phyloP scores from a whole-genome alignment of 2,329 filamentous ascomycete species.

The Blumeriella jaapii region DNA sequence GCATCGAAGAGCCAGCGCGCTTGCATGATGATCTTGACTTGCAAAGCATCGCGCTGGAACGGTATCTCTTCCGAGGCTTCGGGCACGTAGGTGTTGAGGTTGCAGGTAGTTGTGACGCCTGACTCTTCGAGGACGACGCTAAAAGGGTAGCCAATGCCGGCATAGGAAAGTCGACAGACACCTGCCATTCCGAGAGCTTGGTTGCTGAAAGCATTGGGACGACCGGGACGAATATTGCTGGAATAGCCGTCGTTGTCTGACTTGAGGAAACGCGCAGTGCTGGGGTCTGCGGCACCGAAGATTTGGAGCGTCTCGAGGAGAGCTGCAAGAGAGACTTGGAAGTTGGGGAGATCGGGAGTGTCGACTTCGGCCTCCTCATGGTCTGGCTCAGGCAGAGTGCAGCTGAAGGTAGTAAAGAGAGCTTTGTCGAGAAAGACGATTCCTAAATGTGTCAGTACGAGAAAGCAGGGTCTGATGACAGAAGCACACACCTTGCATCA shows the following conservation, averaged over 20 bases:
- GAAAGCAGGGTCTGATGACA: neutral
- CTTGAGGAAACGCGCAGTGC: constrained; percentile 41
- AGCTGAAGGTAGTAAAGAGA: constrained; percentile 77
- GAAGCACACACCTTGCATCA: constrained; percentile 68
- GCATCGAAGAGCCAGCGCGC: constrained; percentile 61
- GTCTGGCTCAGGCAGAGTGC: constrained; percentile 39
- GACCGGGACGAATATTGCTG: constrained; percentile 49
- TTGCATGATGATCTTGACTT: constrained; percentile 93
- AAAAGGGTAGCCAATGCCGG: constrained; percentile 62
- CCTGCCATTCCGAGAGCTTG: constrained; percentile 74
- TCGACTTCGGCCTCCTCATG: constrained; percentile 31
- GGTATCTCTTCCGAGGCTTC: constrained; percentile 72
- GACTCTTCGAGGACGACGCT: constrained; percentile 78
- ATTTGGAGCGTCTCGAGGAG: constrained; percentile 93
- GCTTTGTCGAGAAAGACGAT: constrained; percentile 77
- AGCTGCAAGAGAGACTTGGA: constrained; percentile 78
- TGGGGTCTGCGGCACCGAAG: constrained; percentile 70
- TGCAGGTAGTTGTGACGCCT: constrained; percentile 79
- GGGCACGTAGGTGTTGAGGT: constrained; percentile 77
- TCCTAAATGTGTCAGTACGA: constrained; percentile 32
- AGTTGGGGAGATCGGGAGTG: constrained; percentile 45
- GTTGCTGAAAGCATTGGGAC: constrained; percentile 68
- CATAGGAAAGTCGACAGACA: constrained; percentile 74
- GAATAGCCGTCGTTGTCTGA: constrained; percentile 48
- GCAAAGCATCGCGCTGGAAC: constrained; percentile 66